Base-by-base conservation (phyloP, 2,329 filamentous ascomycete species). In the Colletotrichum sp. region DNA sequence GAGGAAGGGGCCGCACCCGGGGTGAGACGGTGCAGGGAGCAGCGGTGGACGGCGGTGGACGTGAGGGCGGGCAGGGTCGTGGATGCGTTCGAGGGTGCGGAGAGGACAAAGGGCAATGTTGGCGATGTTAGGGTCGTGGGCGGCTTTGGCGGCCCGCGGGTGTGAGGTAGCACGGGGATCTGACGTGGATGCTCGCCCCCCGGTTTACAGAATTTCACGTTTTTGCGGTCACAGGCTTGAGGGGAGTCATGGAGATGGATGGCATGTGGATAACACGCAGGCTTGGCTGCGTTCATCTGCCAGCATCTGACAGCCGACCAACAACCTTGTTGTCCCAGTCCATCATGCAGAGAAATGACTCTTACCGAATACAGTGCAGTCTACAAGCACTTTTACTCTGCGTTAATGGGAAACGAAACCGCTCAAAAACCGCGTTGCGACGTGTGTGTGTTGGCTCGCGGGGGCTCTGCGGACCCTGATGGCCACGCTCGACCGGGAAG, bases 31-130 rank as follows among this genome's bases (percentile, higher is more conserved):
- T 79, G 76, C 30, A 84, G 90, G 68, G 91, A 92, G 82, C 88
- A 90, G 85, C 84, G 87, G 57, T 92, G 90, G 90, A 86, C 84
- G 0, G 86, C 86, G 4, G 85, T 92, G 9, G 86, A 87, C 32
- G 80, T 90, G 4, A 81, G 80, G 12, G 81, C 81, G 4, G 84
- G 84, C 8, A 83, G 82, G 71, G 74, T 91, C 36, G 82, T 86
- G 21, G 81, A 86, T 78, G 86, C 84, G 5, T 86, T 89, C 77
- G 78, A 55, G 15, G 72, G 78, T 49, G 60, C 28, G 60, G 59
- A 71, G 59, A 69, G 67, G 76, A 64, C 68, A 55, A 72, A 64
- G 76, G 66, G 72, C 65, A 36, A 71, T 26, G 62, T 59, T n/a
- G 72, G 70, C 32, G 81, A 81, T 8, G 64, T 83, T 15, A 77